Percentiles rank a stretch among this genome's conserved stretches.
These are phyloP conservation scores for Fraxinus xanthoxyloides DNA, from an alignment of 305 asterid genomes.

Conservation along the genomic window DNA sequence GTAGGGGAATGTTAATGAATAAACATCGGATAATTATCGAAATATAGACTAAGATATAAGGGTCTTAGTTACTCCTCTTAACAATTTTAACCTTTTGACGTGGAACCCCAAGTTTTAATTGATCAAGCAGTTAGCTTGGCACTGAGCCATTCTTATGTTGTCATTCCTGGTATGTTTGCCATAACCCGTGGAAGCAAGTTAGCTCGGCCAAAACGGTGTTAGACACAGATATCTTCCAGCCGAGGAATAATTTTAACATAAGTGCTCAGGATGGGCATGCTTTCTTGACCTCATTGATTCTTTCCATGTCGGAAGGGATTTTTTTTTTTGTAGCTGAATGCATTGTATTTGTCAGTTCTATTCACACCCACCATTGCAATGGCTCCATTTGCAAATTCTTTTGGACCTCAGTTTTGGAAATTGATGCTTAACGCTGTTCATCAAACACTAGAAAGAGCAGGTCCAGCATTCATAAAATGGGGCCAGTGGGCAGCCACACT, in stretches of 20 bases:
- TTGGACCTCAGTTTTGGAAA: slow-evolving; percentile 67
- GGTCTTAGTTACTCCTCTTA: no score
- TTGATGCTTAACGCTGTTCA: slow-evolving; percentile 81
- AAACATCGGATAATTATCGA: not conserved
- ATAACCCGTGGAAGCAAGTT: slow-evolving; percentile 49
- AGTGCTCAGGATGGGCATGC: slow-evolving; percentile 68
- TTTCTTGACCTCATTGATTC: slow-evolving; percentile 39
- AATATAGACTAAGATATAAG: not conserved
- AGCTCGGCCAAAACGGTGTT: slow-evolving; percentile 51
- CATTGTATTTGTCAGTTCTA: slow-evolving; percentile 53
- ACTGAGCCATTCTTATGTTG: slow-evolving; percentile 52
- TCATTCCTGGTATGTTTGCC: slow-evolving; percentile 68
- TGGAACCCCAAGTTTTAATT: not conserved
- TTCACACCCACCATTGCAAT: slow-evolving; percentile 76
- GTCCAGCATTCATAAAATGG: slow-evolving; percentile 96
- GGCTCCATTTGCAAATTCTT: slow-evolving; percentile 84
- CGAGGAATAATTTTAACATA: slow-evolving; percentile 46
- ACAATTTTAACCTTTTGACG: no score
- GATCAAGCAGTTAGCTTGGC: slow-evolving; percentile 82
- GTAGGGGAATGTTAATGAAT: no score
- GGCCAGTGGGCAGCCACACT: slow-evolving; percentile 98
- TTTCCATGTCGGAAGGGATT: slow-evolving; percentile 47
- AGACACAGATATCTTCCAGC: slow-evolving; percentile 38
- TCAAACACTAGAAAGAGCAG: slow-evolving; percentile 81
- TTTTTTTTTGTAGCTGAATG: slow-evolving; percentile 46